Conservation (phyloP, 2,329 filamentous ascomycete genomes). For the Trichoderma brevicompactum region DNA sequence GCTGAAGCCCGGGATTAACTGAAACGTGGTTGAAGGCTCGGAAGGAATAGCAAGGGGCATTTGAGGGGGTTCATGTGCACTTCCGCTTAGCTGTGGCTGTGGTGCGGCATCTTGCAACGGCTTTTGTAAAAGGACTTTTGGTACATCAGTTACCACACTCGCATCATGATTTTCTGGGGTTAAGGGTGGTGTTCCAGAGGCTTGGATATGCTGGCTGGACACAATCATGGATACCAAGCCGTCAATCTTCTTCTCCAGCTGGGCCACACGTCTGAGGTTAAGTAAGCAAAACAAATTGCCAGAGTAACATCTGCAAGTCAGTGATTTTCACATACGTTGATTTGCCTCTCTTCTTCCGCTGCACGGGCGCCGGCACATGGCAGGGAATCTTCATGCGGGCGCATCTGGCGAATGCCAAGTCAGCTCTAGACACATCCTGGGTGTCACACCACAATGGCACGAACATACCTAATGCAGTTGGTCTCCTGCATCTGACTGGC, state of each 20-base stretch:
- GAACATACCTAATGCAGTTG: conserved; percentile 38
- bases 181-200: conserved; percentile 29
- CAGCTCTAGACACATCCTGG: neutral
- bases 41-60: conserved; percentile 9
- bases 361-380: conserved; percentile 41
- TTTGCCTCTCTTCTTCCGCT: conserved; percentile 43
- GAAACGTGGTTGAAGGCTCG: conserved; percentile 21
- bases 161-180: conserved; percentile 29
- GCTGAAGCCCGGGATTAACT: conserved; percentile 44
- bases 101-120: neutral
- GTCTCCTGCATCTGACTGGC: conserved; percentile 31
- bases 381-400: conserved; percentile 42
- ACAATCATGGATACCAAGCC: conserved; percentile 46
- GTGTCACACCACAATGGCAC: neutral
- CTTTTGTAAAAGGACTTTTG: neutral
- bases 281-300: neutral
- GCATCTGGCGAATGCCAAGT: conserved; percentile 37
- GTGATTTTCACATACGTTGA: conserved; percentile 38
- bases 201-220: conserved; percentile 38
- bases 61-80: neutral
- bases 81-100: neutral
- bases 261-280: conserved; percentile 42
- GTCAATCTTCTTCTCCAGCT: conserved; percentile 48
- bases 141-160: neutral
- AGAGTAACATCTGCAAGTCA: neutral